These are phyloP conservation scores for Syzygium aqueum DNA, from an alignment of 345 rosid genomes.

Conservation along the genomic window DNA sequence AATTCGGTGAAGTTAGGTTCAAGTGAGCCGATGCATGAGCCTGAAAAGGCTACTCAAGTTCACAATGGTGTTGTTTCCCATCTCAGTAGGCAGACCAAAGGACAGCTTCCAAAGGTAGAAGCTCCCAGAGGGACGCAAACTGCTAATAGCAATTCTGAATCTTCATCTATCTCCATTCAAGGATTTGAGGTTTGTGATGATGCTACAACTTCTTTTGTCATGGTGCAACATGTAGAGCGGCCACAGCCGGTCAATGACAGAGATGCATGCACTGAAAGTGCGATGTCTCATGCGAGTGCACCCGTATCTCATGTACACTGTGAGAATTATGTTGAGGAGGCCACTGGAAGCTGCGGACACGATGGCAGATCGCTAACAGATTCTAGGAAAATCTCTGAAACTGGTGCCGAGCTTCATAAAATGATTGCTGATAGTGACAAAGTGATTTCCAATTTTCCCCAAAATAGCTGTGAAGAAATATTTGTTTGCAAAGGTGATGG, in stretches of 20 bases:
- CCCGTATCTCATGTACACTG: conserved; percentile 17
- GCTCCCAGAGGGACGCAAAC: conserved; percentile 49
- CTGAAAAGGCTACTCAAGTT: conserved; percentile 20
- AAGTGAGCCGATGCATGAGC: conserved; percentile 19
- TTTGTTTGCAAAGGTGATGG: conserved; percentile 15
- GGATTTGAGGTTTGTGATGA: conserved; percentile 76
- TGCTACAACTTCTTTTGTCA: conserved; percentile 55
- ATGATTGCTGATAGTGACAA: conserved; percentile 6
- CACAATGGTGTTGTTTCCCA: conserved; percentile 12
- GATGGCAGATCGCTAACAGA: conserved; percentile 18
- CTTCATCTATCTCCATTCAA: conserved; percentile 71
- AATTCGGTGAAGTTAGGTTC: conserved; percentile 24
- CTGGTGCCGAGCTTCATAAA: conserved; percentile 19
- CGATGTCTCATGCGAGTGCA: conserved; percentile 22
- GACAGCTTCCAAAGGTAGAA: conserved; percentile 31
- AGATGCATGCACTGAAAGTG: conserved; percentile 20
- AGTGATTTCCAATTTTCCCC: conserved; percentile 11
- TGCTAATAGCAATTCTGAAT: conserved; percentile 67
- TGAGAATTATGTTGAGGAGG: conserved; percentile 18
- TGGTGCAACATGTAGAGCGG: conserved; percentile 32
- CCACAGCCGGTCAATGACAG: conserved; percentile 21
- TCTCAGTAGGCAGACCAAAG: conserved; percentile 17
- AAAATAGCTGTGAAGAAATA: conserved; percentile 26
- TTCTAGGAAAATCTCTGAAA: conserved; percentile 22
- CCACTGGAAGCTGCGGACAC: conserved; percentile 16